A percentile compares a stretch with the other conserved stretches of the same genome.
Conservation (phyloP, 805 yeast species). For the Ogataea trehaloabstinens region DNA sequence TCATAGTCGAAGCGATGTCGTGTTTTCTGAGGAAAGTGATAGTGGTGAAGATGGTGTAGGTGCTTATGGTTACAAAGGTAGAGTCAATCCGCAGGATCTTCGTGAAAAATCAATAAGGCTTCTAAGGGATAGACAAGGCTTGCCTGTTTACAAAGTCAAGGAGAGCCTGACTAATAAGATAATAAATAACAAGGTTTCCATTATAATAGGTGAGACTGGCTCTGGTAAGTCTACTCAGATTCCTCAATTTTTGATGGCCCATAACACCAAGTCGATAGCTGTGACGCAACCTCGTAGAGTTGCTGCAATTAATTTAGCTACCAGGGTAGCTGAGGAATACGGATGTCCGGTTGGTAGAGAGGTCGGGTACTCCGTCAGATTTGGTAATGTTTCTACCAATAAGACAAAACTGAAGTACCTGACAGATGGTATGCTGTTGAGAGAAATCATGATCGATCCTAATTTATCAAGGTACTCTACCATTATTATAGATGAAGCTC, state of each 20-base stretch:
- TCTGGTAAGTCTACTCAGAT: slow-evolving; percentile 97
- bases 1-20: too few species aligned
- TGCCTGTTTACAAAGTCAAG: slow-evolving; percentile 77
- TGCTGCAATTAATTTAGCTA: slow-evolving; percentile 92
- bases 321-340: slow-evolving; percentile 86
- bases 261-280: slow-evolving; percentile 59
- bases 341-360: slow-evolving; percentile 74
- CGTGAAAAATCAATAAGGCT: slow-evolving; percentile 43
- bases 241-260: slow-evolving; percentile 80
- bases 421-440: slow-evolving; percentile 95
- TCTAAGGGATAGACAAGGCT: slow-evolving; percentile 48
- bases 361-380: slow-evolving; percentile 93
- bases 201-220: slow-evolving; percentile 94
- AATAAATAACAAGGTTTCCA: slow-evolving; percentile 58
- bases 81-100: slow-evolving; percentile 21
- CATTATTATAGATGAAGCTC: slow-evolving; percentile 92
- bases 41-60: slow-evolving; percentile 24
- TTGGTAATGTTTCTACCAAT: slow-evolving; percentile 61
- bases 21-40: slow-evolving; percentile 11
- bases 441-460: slow-evolving; percentile 83
- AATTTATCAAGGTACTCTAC: slow-evolving; percentile 64
- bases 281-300: slow-evolving; percentile 98
- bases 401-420: slow-evolving; percentile 76
- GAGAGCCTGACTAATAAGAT: slow-evolving; percentile 59
- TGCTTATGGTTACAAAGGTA: slow-evolving; percentile 20